These are phyloP conservation scores for Tuber calosporum DNA, from an alignment of 495 filamentous ascomycete genomes.

Conservation along the genomic window DNA sequence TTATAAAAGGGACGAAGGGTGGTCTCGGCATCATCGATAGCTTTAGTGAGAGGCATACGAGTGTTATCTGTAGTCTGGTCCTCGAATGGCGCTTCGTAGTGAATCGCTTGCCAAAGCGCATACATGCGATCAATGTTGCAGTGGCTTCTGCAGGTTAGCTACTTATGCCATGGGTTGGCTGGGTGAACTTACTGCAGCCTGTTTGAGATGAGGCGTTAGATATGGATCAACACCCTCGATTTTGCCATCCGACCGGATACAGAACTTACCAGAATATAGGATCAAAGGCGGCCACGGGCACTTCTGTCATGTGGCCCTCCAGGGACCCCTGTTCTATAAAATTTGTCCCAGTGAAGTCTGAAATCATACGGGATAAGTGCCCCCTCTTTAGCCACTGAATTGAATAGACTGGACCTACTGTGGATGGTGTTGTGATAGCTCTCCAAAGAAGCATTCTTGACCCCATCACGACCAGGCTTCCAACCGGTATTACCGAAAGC, in stretches of 20 bases:
- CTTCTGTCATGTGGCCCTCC: constrained; percentile 9
- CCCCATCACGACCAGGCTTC: not conserved
- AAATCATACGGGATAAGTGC: not conserved
- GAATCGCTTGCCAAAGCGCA: constrained; percentile 18
- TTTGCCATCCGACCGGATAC: not conserved
- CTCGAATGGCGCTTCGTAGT: constrained; percentile 4
- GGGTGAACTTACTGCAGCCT: constrained; percentile 17
- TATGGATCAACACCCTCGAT: not conserved
- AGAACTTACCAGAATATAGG: constrained; percentile 17
- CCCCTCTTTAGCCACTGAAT: not conserved
- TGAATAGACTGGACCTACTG: not conserved
- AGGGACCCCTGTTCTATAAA: not conserved
- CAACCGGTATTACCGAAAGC: constrained; percentile 10
- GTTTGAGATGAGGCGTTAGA: constrained; percentile 4
- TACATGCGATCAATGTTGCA: constrained; percentile 14
- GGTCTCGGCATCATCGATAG: constrained; percentile 4
- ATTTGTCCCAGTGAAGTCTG: constrained; percentile 9
- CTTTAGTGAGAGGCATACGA: constrained; percentile 11
- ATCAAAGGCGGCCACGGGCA: constrained; percentile 7
- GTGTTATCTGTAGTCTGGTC: not conserved
- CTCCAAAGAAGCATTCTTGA: constrained; percentile 1
- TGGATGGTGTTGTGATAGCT: constrained; percentile 11
- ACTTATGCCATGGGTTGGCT: not conserved
- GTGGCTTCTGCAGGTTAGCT: constrained; percentile 6
- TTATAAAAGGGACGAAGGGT: constrained; percentile 14